Evolutionary conservation across 441 rosid genomes (phyloP).

Genomic region (Bruguiera hainesii): DNA sequence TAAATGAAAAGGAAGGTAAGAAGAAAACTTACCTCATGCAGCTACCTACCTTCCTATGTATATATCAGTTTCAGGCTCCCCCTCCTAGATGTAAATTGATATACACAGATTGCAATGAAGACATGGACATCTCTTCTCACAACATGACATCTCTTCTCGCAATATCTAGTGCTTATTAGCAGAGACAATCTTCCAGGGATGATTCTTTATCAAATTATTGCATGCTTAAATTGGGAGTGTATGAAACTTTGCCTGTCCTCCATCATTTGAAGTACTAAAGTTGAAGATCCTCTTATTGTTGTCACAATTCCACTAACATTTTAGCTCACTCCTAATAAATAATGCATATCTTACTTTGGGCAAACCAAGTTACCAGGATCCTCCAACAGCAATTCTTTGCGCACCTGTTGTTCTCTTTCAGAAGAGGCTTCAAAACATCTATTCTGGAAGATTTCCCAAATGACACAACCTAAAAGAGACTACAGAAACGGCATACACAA

Average conservation of each 20-base stretch:
- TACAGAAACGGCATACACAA: conserved; percentile 1
- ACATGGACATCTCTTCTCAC: neutral
- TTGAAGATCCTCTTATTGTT: neutral
- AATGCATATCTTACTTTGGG: conserved; percentile 15
- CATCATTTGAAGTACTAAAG: neutral
- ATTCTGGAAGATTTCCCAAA: conserved; percentile 5
- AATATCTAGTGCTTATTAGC: neutral
- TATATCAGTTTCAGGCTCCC: too few relatives aligned
- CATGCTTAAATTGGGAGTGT: neutral
- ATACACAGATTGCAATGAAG: neutral
- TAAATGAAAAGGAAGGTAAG: conserved; percentile 3
- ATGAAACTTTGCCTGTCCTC: neutral
- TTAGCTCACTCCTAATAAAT: conserved; percentile 24
- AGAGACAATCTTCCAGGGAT: neutral
- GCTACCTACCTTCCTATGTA: neutral
- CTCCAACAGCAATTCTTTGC: conserved; percentile 15
- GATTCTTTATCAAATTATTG: neutral
- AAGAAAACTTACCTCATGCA: conserved; percentile 1
- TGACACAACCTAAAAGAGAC: conserved; percentile 22
- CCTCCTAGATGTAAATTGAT: too few relatives aligned
- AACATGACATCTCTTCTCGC: neutral
- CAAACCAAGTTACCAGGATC: conserved; percentile 8
- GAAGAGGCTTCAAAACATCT: conserved; percentile 20
- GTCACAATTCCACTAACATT: conserved; percentile 3
- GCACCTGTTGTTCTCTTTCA: conserved; percentile 15